phyloP scores from a whole-genome alignment of 1,284 basidiomycete species.

The Ustilago nuda region DNA sequence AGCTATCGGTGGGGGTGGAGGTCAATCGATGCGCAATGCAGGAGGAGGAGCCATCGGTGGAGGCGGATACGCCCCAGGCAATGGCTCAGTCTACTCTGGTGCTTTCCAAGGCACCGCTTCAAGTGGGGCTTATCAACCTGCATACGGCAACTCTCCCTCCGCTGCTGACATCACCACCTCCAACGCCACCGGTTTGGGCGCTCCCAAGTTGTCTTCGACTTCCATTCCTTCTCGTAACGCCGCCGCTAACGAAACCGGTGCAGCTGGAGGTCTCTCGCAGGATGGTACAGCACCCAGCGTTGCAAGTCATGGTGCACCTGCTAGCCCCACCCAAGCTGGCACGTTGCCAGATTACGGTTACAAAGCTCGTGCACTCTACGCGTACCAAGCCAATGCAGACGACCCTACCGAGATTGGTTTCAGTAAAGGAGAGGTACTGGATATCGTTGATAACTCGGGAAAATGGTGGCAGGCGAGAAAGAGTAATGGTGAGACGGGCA shows the following conservation, averaged over 20 bases:
- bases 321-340: constrained; percentile 5
- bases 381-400: constrained; percentile 89
- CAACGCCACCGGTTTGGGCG: constrained; percentile 43
- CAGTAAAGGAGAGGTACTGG: constrained; percentile 89
- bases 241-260: neutral
- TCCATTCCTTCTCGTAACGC: constrained; percentile 41
- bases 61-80: constrained; percentile 44
- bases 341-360: constrained; percentile 70
- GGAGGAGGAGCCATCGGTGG: constrained; percentile 25
- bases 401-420: constrained; percentile 98
- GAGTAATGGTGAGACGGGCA: constrained; percentile 82
- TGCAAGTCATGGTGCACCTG: constrained; percentile 29
- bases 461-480: constrained; percentile 87
- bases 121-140: constrained; percentile 55
- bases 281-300: constrained; percentile 37
- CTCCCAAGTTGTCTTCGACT: constrained; percentile 36
- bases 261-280: constrained; percentile 17
- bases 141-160: constrained; percentile 61
- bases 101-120: constrained; percentile 35
- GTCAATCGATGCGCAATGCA: constrained; percentile 39
- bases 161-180: constrained; percentile 59
- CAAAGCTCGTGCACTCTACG: constrained; percentile 87
- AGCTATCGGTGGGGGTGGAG: constrained; percentile 13
- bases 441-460: constrained; percentile 87
- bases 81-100: constrained; percentile 44